Base-by-base conservation (phyloP, 2,329 filamentous ascomycete genomes). In the Aspergillus tamarii region DNA sequence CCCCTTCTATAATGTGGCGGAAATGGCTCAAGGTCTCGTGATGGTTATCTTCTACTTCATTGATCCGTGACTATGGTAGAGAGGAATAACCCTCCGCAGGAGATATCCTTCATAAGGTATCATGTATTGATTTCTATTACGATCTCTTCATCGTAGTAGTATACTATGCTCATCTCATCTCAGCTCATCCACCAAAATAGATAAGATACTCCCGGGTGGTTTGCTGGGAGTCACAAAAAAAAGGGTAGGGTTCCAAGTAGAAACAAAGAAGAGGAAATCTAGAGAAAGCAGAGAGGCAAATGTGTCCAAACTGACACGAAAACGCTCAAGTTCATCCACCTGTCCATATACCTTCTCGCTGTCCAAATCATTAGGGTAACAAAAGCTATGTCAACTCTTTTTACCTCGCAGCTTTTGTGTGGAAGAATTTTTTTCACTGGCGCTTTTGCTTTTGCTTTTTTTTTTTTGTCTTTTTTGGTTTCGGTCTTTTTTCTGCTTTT, bases 321-420 rank as follows among this genome's bases (percentile, higher is more conserved):
- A 66, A 62, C 50, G 63, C 54, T 62, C 63, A 57, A 58, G 53
- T 64, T 54, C 57, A 61, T 66, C 60, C 62, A 57, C 57, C 53
- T 59, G 53, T 64, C 66, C 64, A 68, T 60, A 48, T 64, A 48
- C 60, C 61, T 41, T 63, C 55, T 63, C 57, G 36, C 50, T 61
- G 58, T 62, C 58, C 62, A 64, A 63, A 62, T 60, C 57, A 66
- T 66, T 62, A 65, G 59, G 39, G 53, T 61, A 66, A 66, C 59
- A 66, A 64, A 65, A 58, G 55, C 56, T 61, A 52, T 23, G 30
- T 56, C 41, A 19, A 30, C 61, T 14, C 36, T 21, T 39, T 36
- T 55, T 28, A 26, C 26, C 55, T 61, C 58, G 63, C 57, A 59
- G 61, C 60, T 64, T 61, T 66, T 67, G 64, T 19, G 39, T 66